Percentiles rank a stretch among this genome's conserved stretches.
Evolutionary conservation across 2,329 filamentous ascomycete species (phyloP).

Genomic region (Alternaria viburni): DNA sequence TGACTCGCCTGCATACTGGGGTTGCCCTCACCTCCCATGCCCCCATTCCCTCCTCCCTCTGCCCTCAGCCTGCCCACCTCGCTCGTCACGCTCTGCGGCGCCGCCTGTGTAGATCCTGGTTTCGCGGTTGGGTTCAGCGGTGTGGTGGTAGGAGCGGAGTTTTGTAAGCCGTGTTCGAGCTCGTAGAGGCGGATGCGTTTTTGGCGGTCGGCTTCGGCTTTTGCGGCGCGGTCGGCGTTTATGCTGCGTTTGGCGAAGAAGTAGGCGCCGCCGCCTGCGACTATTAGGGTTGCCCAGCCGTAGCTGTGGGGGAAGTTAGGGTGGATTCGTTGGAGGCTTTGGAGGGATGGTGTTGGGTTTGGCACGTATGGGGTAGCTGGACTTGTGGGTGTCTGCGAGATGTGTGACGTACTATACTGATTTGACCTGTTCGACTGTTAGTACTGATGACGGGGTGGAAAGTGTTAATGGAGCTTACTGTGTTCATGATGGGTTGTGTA

Average conservation of each 20-base stretch:
- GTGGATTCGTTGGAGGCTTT: neutral
- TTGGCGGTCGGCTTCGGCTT: constrained; percentile 59
- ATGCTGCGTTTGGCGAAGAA: constrained; percentile 95
- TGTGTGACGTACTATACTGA: constrained; percentile 63
- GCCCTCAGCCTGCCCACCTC: constrained; percentile 15
- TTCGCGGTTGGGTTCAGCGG: constrained; percentile 19
- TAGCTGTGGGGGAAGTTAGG: constrained; percentile 64
- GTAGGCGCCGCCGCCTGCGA: constrained; percentile 87
- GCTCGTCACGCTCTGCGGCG: constrained; percentile 12
- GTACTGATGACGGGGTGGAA: neutral
- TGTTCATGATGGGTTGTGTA: constrained; percentile 54
- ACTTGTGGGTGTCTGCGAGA: neutral
- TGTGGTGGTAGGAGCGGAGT: constrained; percentile 5
- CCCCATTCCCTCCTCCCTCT: constrained; percentile 15
- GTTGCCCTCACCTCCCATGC: constrained; percentile 46
- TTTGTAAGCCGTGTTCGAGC: constrained; percentile 33
- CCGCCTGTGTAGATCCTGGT: constrained; percentile 9
- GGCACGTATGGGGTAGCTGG: neutral
- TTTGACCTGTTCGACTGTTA: constrained; percentile 53
- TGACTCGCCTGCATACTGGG: constrained; percentile 75
- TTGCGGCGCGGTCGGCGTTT: constrained; percentile 84
- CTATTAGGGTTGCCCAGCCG: constrained; percentile 88
- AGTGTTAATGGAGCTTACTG: constrained; percentile 47
- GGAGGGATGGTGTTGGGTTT: neutral
- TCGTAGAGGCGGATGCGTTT: constrained; percentile 41